Conservation (phyloP, 768 basidiomycete species). For the Chalciporus piperatus region DNA sequence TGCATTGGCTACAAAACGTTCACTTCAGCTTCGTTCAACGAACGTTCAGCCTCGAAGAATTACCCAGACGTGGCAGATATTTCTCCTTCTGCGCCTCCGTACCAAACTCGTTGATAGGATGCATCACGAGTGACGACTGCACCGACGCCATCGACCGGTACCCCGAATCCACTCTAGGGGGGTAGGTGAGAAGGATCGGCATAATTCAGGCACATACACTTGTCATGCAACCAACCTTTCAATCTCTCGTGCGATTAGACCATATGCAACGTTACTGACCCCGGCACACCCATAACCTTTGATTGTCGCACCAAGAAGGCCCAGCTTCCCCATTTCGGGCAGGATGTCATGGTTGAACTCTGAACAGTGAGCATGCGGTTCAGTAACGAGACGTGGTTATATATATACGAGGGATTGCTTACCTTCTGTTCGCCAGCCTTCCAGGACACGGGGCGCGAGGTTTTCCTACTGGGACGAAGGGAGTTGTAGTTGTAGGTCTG, state of each 20-base stretch:
- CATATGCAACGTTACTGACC: conserved; percentile 87
- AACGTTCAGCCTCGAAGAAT: conserved; percentile 9
- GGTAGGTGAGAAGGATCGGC: neutral
- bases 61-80: conserved; percentile 82
- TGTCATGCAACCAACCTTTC: conserved; percentile 57
- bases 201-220: neutral
- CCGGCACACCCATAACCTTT: conserved; percentile 94
- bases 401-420: conserved; percentile 10
- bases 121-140: conserved; percentile 96
- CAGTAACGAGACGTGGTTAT: neutral
- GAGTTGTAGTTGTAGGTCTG: neutral
- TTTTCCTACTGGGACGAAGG: conserved; percentile 53
- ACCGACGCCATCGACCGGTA: conserved; percentile 95
- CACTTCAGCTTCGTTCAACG: conserved; percentile 4
- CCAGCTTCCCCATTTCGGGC: conserved; percentile 90
- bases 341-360: conserved; percentile 77
- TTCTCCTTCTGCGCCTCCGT: conserved; percentile 87
- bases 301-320: conserved; percentile 90
- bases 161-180: conserved; percentile 83
- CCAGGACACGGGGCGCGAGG: conserved; percentile 81
- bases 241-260: conserved; percentile 89
- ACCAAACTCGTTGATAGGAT: conserved; percentile 87
- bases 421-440: conserved; percentile 90
- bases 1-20: conserved; percentile 57
- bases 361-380: conserved; percentile 24